Conservation (phyloP, 257 asterid species). For the Forsythia viridissima region DNA sequence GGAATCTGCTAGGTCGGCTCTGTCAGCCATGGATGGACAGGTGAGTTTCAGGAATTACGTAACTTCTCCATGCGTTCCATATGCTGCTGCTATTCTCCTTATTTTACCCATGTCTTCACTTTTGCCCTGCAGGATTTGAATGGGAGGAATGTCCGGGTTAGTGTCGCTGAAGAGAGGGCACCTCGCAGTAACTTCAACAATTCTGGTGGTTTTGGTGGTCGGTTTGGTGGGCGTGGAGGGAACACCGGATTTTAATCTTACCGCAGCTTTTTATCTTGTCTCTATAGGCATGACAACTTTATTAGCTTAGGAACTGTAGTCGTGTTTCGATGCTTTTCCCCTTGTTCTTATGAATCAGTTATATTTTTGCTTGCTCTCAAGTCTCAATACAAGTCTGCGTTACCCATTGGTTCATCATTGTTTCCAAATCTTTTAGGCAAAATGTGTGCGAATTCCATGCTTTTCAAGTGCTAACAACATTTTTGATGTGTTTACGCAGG, state of each 20-base stretch:
- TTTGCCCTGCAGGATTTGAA: slow-evolving; percentile 39
- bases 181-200: slow-evolving; percentile 44
- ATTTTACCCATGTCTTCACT: background rate
- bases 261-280: slow-evolving; percentile 25
- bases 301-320: slow-evolving; percentile 21
- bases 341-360: too few relatives aligned
- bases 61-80: background rate
- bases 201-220: slow-evolving; percentile 19
- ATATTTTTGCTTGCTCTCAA: too few relatives aligned
- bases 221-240: slow-evolving; percentile 34
- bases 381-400: too few relatives aligned
- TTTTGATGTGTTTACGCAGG: too few relatives aligned
- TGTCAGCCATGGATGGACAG: slow-evolving; percentile 87
- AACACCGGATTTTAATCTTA: slow-evolving; percentile 35
- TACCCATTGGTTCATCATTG: too few relatives aligned
- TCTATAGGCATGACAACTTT: slow-evolving; percentile 31
- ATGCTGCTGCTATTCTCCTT: background rate
- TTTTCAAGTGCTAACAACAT: too few relatives aligned
- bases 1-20: slow-evolving; percentile 64
- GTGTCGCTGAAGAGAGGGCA: slow-evolving; percentile 59
- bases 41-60: slow-evolving; percentile 33
- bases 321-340: background rate
- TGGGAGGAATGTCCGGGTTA: slow-evolving; percentile 77
- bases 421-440: too few relatives aligned
- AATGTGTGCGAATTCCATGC: too few relatives aligned